A percentile compares a stretch with the other conserved stretches of the same genome.
Evolutionary conservation across 345 rosid genomes (phyloP).

Genomic region (Gossypium raimondii): DNA sequence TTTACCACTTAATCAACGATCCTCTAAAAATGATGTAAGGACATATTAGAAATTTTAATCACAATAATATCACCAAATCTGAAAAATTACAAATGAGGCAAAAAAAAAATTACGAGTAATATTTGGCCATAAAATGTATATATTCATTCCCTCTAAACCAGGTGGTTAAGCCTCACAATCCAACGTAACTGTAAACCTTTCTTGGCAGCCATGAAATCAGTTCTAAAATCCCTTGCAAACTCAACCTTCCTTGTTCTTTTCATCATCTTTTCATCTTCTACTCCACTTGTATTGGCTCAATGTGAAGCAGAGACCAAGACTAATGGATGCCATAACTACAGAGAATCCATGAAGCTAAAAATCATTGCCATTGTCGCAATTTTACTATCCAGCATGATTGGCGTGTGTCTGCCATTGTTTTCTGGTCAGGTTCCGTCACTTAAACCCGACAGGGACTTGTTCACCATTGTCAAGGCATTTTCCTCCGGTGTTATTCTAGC

Average conservation of each 20-base stretch:
- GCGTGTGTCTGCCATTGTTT: constrained; percentile 53
- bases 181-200: neutral
- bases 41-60: neutral
- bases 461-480: constrained; percentile 55
- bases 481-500: constrained; percentile 83
- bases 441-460: constrained; percentile 42
- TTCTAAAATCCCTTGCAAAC: too few relatives aligned
- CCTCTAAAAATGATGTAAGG: neutral
- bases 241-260: neutral
- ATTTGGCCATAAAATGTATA: neutral
- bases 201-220: neutral
- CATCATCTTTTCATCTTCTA: too few relatives aligned
- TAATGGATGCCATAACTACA: constrained; percentile 1
- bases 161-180: neutral
- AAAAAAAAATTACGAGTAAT: neutral
- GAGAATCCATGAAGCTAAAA: constrained; percentile 10
- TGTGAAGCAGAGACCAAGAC: neutral
- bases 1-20: neutral
- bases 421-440: constrained; percentile 49
- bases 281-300: neutral
- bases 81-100: neutral
- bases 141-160: neutral
- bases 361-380: constrained; percentile 13
- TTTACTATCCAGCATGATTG: constrained; percentile 53
- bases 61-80: neutral